These are phyloP conservation scores for Pichia heedii DNA, from an alignment of 805 yeast genomes.

Conservation along the genomic window DNA sequence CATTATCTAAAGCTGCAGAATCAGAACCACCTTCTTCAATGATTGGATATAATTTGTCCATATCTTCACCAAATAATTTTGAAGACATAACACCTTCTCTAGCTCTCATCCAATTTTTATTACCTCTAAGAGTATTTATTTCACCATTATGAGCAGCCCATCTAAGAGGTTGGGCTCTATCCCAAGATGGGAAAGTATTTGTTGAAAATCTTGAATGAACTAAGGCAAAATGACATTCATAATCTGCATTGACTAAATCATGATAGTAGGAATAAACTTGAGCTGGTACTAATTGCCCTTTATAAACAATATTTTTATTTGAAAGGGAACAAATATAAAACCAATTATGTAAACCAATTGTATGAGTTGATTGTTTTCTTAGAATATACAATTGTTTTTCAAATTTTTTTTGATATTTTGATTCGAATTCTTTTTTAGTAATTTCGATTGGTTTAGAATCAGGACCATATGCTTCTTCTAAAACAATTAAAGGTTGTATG, in stretches of 20 bases:
- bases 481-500: slow-evolving; percentile 86
- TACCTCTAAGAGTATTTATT: slow-evolving; percentile 93
- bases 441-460: slow-evolving; percentile 27
- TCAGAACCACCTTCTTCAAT: slow-evolving; percentile 99
- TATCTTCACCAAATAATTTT: slow-evolving; percentile 77
- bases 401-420: slow-evolving; percentile 51
- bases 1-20: slow-evolving; percentile 96
- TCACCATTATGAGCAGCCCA: slow-evolving; percentile 99
- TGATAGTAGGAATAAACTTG: slow-evolving; percentile 94
- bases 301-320: slow-evolving; percentile 84
- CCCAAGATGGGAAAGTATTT: slow-evolving; percentile 99
- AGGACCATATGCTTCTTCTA: slow-evolving; percentile 40
- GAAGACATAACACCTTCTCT: slow-evolving; percentile 96
- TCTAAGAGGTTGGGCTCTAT: slow-evolving; percentile 95
- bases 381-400: slow-evolving; percentile 78
- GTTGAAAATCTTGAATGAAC: slow-evolving; percentile 98
- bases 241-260: slow-evolving; percentile 84
- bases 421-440: slow-evolving; percentile 45
- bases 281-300: slow-evolving; percentile 94
- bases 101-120: slow-evolving; percentile 98
- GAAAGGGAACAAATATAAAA: slow-evolving; percentile 92
- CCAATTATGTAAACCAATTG: slow-evolving; percentile 94
- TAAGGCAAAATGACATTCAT: slow-evolving; percentile 89
- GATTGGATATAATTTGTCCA: slow-evolving; percentile 86
- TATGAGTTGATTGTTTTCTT: slow-evolving; percentile 82